Conservation (phyloP, 2,329 filamentous ascomycete species). For the Sordariomycetes sp. region DNA sequence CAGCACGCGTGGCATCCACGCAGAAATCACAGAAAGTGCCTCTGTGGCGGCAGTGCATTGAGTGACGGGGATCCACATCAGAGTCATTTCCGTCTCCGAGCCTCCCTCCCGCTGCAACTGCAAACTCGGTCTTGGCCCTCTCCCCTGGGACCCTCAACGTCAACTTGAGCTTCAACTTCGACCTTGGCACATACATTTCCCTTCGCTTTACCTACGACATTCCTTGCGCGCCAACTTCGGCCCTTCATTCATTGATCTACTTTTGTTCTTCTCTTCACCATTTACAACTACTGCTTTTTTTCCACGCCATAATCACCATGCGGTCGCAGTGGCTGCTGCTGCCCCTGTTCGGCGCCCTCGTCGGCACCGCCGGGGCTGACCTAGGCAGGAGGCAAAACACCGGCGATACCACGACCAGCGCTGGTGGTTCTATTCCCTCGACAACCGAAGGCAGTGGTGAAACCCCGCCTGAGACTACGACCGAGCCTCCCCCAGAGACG, state of each 20-base stretch:
- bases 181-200: no score
- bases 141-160: no score
- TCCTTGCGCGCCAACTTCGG: no score
- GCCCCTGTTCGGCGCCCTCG: conserved; percentile 5
- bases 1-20: no score
- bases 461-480: conserved; percentile 1
- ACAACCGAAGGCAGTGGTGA: not conserved
- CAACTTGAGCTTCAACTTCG: no score
- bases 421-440: not conserved
- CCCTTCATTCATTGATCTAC: not conserved
- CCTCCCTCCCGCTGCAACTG: no score
- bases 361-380: not conserved
- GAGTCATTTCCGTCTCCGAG: no score
- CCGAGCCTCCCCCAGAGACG: not conserved
- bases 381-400: not conserved
- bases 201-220: no score
- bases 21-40: no score
- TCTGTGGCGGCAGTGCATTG: no score
- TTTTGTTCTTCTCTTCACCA: not conserved
- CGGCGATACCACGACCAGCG: not conserved
- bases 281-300: not conserved
- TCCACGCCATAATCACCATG: conserved; percentile 1
- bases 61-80: no score
- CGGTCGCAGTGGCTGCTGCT: conserved; percentile 2
- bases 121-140: no score